Evolutionary conservation across 768 basidiomycete species (phyloP).

Genomic region (Floccularia luteovirens): DNA sequence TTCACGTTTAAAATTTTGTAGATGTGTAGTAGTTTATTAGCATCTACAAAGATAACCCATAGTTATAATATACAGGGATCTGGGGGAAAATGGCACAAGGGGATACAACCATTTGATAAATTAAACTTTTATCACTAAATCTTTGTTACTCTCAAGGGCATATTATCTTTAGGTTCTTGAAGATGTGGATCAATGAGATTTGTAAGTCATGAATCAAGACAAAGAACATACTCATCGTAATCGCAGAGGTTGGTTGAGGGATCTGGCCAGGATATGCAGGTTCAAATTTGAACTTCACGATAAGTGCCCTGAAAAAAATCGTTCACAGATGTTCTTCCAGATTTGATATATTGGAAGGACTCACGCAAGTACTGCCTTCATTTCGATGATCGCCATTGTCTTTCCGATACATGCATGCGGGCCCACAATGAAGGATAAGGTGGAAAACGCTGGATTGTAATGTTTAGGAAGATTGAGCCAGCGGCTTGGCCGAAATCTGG

Average conservation of each 20-base stretch:
- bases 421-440: constrained; percentile 34
- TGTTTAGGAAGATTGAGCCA: constrained; percentile 32
- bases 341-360: constrained; percentile 7
- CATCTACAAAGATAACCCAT: too few relatives aligned
- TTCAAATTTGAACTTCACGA: constrained; percentile 33
- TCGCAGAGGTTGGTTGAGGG: constrained; percentile 26
- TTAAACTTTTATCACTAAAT: too few relatives aligned
- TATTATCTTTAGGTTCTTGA: constrained; percentile 26
- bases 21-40: too few relatives aligned
- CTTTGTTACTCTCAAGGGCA: constrained; percentile 23
- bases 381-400: constrained; percentile 40
- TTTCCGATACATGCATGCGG: constrained; percentile 40
- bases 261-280: constrained; percentile 31
- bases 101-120: too few relatives aligned
- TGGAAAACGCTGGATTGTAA: constrained; percentile 26
- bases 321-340: neutral
- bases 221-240: constrained; percentile 36
- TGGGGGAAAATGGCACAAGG: too few relatives aligned
- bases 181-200: neutral
- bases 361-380: constrained; percentile 37
- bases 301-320: constrained; percentile 18
- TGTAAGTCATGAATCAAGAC: neutral
- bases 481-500: constrained; percentile 36
- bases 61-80: too few relatives aligned
- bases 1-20: too few relatives aligned